Evolutionary conservation across 2,329 filamentous ascomycete species (phyloP), one percentile per base, ranked within the genome.

Genomic region (Alternaria brassicae): DNA sequence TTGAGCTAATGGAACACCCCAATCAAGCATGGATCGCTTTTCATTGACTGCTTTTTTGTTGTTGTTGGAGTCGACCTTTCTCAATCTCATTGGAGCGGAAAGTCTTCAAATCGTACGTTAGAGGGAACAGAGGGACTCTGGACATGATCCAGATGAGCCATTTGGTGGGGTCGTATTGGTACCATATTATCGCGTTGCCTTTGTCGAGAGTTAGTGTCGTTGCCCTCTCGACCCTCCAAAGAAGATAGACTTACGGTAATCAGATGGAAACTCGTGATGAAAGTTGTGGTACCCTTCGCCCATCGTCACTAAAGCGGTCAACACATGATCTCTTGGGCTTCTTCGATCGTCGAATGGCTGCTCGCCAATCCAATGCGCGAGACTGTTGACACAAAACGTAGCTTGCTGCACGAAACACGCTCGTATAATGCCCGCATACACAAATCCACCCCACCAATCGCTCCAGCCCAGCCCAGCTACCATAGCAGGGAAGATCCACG

Each of bases 301-400:
- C 47, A 79, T 75, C 0, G 77, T 79, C 6, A 78, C 72, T 2
- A 79, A 56, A 7, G 77, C 77, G 2, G 77, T 79, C 5, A 79
- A 37, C n/a, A 78, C 63, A 48, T 78, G 76, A 53, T 79, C 77
- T n/a, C 77, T 58, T 8, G 77, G 77, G 6, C 57, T 70, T 49
- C 77, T 72, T 12, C 75, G 69, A 53, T 79, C 77, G 58, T 79
- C 77, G 57, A 79, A 57, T 79, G 77, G 45, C 71, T 74, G 44
- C 30, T 79, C 77, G 17, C 82, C 82, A n/a, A 84, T 77, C 79
- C 80, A 84, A 68, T 84, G 82, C n/a, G 81, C 82, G 12, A 84
- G 77, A 9, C 79, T 81, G 70, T 84, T 84, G 66, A 84, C 81
- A 56, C 81, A 83, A 73, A 84, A 84, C 4, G 81, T 83, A 25